phyloP scores from a whole-genome alignment of 306 rosid species.

The Medicago ruthenica region DNA sequence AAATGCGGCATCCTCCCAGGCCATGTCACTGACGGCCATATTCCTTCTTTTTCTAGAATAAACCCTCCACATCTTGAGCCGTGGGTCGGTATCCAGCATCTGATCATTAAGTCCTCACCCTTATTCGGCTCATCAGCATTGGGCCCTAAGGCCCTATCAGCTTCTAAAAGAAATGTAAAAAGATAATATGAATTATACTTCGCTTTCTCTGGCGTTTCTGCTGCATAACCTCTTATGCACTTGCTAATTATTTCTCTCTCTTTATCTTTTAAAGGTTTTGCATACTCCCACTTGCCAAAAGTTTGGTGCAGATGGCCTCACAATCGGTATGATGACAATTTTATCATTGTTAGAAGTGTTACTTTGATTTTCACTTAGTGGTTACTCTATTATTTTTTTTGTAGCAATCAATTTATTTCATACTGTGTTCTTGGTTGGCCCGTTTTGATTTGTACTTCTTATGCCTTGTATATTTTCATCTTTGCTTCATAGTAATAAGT shows the following conservation, averaged over 20 bases:
- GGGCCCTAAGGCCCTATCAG: neutral
- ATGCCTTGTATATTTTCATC: slow-evolving; percentile 10
- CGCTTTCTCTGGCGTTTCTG: slow-evolving; percentile 28
- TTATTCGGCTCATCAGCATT: neutral
- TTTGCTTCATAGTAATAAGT: neutral
- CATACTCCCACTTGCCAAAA: slow-evolving; percentile 72
- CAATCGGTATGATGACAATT: slow-evolving; percentile 63
- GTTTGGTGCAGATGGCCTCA: slow-evolving; percentile 59
- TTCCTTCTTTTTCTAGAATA: neutral
- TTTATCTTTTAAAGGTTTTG: slow-evolving; percentile 68
- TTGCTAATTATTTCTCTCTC: slow-evolving; percentile 18
- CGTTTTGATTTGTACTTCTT: slow-evolving; percentile 30
- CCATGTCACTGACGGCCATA: neutral
- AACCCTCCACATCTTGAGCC: neutral
- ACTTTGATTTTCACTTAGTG: slow-evolving; percentile 7
- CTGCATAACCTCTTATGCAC: neutral
- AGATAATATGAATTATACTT: slow-evolving; percentile 7
- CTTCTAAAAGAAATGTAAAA: slow-evolving; percentile 12
- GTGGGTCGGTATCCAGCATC: neutral
- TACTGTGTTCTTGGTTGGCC: slow-evolving; percentile 8
- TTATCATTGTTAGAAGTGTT: slow-evolving; percentile 31
- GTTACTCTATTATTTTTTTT: slow-evolving; percentile 3
- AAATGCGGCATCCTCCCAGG: neutral
- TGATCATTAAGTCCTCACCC: neutral
- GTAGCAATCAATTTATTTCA: slow-evolving; percentile 3